Evolutionary conservation across 1,284 basidiomycete species (phyloP), one percentile per base, ranked within the genome.

Genomic region (Apiotrichum laibachii): DNA sequence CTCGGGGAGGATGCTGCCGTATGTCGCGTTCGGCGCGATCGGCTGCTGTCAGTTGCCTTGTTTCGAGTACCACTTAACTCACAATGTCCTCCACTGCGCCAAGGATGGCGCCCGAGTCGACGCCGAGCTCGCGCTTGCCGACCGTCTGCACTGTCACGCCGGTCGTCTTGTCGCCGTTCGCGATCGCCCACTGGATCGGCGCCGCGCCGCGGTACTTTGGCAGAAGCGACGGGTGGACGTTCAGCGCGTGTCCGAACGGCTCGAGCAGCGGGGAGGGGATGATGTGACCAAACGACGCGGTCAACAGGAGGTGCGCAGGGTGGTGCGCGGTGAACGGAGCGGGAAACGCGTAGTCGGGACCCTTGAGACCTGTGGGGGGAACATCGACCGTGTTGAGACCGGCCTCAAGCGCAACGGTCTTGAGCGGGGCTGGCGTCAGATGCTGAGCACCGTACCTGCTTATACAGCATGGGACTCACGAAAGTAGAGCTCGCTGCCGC

Each of bases 281-380:
- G 61, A 97, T 89, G 54, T 91, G 87, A 0, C 94, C 94, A 68
- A 97, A 97, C 0, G 93, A 96, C 11, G 92, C 92, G 0, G 92
- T 95, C 5, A 98, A 68, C 9, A 98, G 82, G 12, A 97, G 68
- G 63, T 88, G 83, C 5, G 82, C 73, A 0, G 72, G 62, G n/a
- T 76, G 74, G 6, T 78, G 79, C 19, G 64, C 54, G 11, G 70
- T 61, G 68, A 86, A 85, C 81, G 63, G 57, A 40, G 10, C 55
- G 50, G 33, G 62, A 56, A 59, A 52, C 31, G 35, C n/a, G 35
- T 56, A 56, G 26, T 37, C 56, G 26, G 26, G 26, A 15, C 26
- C 26, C 50, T 62, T 55, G 50, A 73, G 68, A 3, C 70, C 67
- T n/a, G 52, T 51, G 15, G 22, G 9, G 31, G 62, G 58, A 34